Evolutionary conservation across 345 rosid genomes (phyloP).

Genomic region (Noccaea caerulescens): DNA sequence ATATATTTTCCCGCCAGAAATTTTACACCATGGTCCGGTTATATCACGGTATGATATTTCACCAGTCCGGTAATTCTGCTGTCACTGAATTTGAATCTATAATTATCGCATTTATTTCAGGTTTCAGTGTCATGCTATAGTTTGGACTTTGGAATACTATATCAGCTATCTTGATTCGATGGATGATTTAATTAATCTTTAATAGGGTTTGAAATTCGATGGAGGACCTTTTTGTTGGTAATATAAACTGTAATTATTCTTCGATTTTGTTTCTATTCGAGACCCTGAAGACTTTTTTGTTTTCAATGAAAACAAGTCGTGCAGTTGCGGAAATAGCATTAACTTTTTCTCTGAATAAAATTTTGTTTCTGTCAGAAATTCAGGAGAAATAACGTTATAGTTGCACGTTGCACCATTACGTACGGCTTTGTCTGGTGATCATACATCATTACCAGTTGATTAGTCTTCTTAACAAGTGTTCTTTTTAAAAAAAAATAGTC

Average conservation of each 20-base stretch:
- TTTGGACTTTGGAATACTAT: neutral
- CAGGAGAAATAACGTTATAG: conserved; percentile 18
- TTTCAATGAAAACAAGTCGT: neutral
- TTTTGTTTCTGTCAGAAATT: conserved; percentile 23
- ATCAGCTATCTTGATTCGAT: neutral
- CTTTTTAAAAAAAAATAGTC: neutral
- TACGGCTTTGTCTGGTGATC: conserved; percentile 11
- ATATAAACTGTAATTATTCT: conserved; percentile 7
- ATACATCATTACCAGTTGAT: neutral
- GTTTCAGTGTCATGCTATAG: neutral
- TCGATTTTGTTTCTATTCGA: conserved; percentile 25
- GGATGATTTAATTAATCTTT: conserved; percentile 13
- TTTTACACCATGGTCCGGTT: neutral
- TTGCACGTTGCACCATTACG: conserved; percentile 21
- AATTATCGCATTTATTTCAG: conserved; percentile 2
- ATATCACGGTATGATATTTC: neutral
- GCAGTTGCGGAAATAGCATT: conserved; percentile 28
- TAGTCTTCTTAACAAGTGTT: neutral
- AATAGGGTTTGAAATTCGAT: neutral
- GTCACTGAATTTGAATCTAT: neutral
- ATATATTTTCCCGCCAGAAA: conserved; percentile 32
- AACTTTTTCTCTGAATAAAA: conserved; percentile 4
- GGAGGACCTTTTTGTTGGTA: neutral
- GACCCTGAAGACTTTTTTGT: neutral
- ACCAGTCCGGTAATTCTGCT: neutral